Evolutionary conservation across 2,329 filamentous ascomycete genomes (phyloP), one percentile per base, ranked within the genome.

Genomic region (Curvularia eragrostidis): DNA sequence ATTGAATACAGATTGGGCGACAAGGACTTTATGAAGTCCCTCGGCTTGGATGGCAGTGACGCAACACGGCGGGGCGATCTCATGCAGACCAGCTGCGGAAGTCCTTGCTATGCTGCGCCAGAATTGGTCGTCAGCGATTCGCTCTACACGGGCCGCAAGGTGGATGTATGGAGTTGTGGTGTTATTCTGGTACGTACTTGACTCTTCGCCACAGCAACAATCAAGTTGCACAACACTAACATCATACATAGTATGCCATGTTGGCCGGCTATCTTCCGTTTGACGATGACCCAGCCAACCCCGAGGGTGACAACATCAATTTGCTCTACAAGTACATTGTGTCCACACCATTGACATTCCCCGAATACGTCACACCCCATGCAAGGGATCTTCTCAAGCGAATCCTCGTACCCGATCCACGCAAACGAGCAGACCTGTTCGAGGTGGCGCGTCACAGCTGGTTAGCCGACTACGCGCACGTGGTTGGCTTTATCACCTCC

Each of bases 241-340:
- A 21, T 4, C 13, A 3, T 2, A 13, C 26, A 19, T 71, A 98
- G 93, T 99, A 99, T 77, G 95, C 95, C 56, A 99, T 99, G 95
- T 84, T 99, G 69, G 95, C 95, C 38, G 95, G 95, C 42, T 99
- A 99, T 77, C 84, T 99, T 12, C 95, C 95, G 3, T 99, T 99
- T 72, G 95, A 99, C 70, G 95, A 99, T 75, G 95, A 99, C 71
- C 95, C 95, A 63, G 95, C 93, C 44, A 99, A 99, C 74, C 95
- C 95, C 2, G 95, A 99, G 78, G 95, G 95, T 66, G 95, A 99
- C 77, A 99, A 99, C 75, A 99, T 99, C 81, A 99, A 99, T 76
- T 85, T 99, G 10, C 83, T 99, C 26, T 99, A 99, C 85, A 98
- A 98, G 81, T 99, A 99, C 79, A 99, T 99, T 69, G 94, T 97